These are phyloP conservation scores for Rhododendron mucronatum DNA, from an alignment of 148 eudicot genomes.

Conservation along the genomic window DNA sequence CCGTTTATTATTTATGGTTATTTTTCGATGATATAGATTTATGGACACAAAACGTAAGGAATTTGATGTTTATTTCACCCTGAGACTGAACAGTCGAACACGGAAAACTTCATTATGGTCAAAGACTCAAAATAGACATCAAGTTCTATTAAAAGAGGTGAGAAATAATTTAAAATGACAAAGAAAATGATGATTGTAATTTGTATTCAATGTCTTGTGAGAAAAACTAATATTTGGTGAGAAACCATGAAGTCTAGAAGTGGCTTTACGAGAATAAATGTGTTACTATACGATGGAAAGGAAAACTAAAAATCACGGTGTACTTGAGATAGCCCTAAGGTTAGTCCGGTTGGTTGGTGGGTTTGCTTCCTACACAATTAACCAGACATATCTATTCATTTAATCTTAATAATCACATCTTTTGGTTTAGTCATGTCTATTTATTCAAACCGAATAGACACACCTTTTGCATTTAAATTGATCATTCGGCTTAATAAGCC, in stretches of 20 bases:
- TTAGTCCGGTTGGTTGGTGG: no score
- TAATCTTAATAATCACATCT: no score
- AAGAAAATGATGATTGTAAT: neutral
- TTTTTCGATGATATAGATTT: neutral
- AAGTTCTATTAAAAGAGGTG: neutral
- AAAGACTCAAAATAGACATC: neutral
- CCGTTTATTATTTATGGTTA: neutral
- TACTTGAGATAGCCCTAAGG: no score
- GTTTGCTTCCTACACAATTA: no score
- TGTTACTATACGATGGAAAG: neutral
- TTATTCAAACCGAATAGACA: no score
- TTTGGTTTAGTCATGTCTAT: no score
- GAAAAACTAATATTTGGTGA: neutral
- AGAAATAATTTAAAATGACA: neutral
- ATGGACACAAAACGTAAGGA: neutral
- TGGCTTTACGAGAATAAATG: neutral
- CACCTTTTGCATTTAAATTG: no score
- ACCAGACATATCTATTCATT: no score
- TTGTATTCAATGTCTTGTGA: neutral
- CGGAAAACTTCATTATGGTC: neutral
- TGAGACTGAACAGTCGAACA: neutral
- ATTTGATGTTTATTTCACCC: neutral
- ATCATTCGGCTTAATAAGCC: no score
- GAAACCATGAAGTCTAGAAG: neutral
- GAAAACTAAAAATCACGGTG: no score